Conservation (phyloP, 2,329 filamentous ascomycete genomes). For the Hymenoscyphus albidus region DNA sequence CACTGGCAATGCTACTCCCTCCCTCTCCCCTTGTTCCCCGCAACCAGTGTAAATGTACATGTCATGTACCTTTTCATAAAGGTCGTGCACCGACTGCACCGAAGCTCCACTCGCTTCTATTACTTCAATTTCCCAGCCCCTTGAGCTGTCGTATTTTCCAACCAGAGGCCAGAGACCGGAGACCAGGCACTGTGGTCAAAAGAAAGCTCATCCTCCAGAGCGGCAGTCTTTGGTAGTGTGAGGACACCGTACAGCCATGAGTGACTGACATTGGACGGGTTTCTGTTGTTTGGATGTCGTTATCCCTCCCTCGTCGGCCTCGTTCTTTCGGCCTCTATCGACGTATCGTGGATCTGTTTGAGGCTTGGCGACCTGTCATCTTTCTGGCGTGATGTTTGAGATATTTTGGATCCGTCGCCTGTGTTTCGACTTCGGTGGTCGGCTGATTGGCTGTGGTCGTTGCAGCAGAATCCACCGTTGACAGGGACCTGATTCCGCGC, state of each 20-base stretch:
- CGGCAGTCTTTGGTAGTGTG: not conserved
- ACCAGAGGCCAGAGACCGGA: not conserved
- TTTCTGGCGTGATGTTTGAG: conserved; percentile 24
- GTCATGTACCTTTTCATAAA: not conserved
- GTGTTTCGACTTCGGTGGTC: conserved; percentile 19
- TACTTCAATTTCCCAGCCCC: not conserved
- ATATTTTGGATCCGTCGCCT: conserved; percentile 19
- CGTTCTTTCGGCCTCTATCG: conserved; percentile 5
- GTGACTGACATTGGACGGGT: conserved; percentile 2
- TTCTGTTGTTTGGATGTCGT: not conserved
- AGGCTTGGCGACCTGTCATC: conserved; percentile 13
- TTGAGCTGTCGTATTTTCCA: not conserved
- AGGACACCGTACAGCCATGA: not conserved
- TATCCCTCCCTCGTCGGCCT: not conserved
- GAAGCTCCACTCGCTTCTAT: not conserved
- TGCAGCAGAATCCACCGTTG: conserved; percentile 6
- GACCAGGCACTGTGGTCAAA: not conserved
- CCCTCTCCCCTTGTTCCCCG: not conserved
- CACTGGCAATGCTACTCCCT: not conserved
- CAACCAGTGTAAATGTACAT: not conserved
- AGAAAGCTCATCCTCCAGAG: not conserved
- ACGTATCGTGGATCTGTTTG: not conserved
- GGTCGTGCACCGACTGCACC: not conserved
- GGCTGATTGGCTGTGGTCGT: conserved; percentile 13
- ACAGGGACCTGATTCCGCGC: not conserved